Evolutionary conservation across 352 stramenopile species (phyloP).

Genomic region (Globisporangium takayamanum): DNA sequence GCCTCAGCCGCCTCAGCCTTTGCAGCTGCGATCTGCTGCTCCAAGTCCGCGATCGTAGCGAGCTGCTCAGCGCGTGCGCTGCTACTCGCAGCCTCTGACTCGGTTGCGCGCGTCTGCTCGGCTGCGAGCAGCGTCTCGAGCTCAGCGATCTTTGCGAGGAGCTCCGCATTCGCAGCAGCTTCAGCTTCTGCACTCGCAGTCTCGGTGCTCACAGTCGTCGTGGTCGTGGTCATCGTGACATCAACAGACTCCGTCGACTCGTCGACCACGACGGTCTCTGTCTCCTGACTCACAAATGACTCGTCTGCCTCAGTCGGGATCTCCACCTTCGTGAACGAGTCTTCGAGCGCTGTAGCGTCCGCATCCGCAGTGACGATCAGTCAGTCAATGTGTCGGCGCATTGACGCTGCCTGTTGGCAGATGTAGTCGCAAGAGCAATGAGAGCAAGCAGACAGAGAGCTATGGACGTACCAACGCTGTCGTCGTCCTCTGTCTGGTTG

Average conservation of each 20-base stretch:
- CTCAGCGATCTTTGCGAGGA: constrained; percentile 9
- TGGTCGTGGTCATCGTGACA: constrained; percentile 5
- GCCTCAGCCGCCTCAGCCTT: constrained; percentile 9
- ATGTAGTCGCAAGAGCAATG: background rate
- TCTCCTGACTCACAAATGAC: constrained; percentile 20
- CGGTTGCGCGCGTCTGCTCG: constrained; percentile 7
- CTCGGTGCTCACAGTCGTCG: constrained; percentile 1
- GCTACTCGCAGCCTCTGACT: constrained; percentile 16
- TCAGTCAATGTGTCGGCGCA: constrained; percentile 4
- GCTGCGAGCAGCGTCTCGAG: constrained; percentile 17
- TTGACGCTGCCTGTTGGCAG: background rate
- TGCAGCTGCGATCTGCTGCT: constrained; percentile 15
- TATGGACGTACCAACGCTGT: constrained; percentile 11
- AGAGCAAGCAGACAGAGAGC: too few relatives aligned
- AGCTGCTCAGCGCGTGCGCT: constrained; percentile 9
- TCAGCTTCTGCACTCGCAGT: constrained; percentile 5
- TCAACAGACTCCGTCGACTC: background rate
- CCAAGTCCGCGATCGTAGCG: constrained; percentile 16
- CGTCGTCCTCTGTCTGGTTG: constrained; percentile 10
- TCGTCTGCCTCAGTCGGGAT: constrained; percentile 26
- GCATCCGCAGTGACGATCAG: constrained; percentile 1
- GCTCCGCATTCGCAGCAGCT: constrained; percentile 1
- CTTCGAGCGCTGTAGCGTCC: constrained; percentile 24
- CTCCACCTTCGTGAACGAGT: constrained; percentile 26
- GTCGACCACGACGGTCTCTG: background rate